Conservation (phyloP, 2,329 filamentous ascomycete species). For the Fusarium oligoseptatum region DNA sequence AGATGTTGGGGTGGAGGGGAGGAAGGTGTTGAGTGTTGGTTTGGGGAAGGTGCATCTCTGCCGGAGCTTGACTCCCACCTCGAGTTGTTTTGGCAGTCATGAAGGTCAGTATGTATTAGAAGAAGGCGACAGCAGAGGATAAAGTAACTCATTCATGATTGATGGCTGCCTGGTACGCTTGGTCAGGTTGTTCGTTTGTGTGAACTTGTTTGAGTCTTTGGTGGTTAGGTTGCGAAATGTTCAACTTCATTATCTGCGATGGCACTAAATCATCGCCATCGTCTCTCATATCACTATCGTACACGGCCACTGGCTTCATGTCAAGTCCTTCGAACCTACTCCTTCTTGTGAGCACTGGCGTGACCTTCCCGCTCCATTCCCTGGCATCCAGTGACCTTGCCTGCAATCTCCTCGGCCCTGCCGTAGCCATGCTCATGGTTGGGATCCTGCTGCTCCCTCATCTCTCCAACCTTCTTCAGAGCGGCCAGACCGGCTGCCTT, state of each 20-base stretch:
- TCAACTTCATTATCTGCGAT: neutral
- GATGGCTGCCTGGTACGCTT: neutral
- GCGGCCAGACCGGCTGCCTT: constrained; percentile 71
- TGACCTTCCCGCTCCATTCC: constrained; percentile 76
- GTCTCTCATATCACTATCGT: constrained; percentile 18
- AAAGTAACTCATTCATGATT: neutral
- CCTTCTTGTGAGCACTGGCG: constrained; percentile 58
- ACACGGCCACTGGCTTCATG: neutral
- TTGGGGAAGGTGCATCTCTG: constrained; percentile 4
- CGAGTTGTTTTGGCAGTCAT: neutral
- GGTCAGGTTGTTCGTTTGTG: neutral
- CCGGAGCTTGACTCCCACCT: neutral
- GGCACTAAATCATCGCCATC: neutral
- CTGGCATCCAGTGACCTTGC: constrained; percentile 74
- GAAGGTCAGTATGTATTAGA: neutral
- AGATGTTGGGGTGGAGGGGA: neutral
- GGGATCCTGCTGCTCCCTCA: constrained; percentile 63
- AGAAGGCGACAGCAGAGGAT: neutral
- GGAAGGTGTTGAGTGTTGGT: constrained; percentile 3
- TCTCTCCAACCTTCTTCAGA: constrained; percentile 72
- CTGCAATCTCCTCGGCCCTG: constrained; percentile 73
- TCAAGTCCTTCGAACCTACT: constrained; percentile 10
- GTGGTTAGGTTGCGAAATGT: neutral
- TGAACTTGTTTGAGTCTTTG: neutral
- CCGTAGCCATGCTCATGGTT: constrained; percentile 70